These are phyloP conservation scores for Volvariella surrecta DNA, from an alignment of 1,284 basidiomycete species.

Conservation along the genomic window DNA sequence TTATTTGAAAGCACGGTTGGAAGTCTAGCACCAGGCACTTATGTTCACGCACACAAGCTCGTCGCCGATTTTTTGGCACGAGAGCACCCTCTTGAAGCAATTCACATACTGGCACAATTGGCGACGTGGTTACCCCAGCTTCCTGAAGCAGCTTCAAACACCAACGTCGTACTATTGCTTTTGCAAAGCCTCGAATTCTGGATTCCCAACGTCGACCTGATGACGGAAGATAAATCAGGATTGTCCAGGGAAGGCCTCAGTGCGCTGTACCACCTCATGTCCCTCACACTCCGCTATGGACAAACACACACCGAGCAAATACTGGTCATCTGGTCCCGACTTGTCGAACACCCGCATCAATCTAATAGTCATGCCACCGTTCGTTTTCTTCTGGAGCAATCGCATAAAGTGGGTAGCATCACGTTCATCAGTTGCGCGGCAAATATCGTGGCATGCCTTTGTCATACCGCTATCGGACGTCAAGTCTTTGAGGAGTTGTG, in stretches of 20 bases:
- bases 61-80: constrained; percentile 75
- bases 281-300: constrained; percentile 75
- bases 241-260: constrained; percentile 55
- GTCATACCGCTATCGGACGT: constrained; percentile 68
- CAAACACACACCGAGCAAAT: constrained; percentile 79
- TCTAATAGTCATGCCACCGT: constrained; percentile 76
- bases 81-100: constrained; percentile 69
- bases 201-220: constrained; percentile 68
- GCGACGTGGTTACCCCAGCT: constrained; percentile 68
- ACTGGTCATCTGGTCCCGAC: constrained; percentile 70
- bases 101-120: constrained; percentile 66
- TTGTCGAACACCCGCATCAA: constrained; percentile 64
- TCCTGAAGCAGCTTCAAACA: constrained; percentile 39
- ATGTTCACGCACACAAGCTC: constrained; percentile 73
- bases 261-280: constrained; percentile 78
- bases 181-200: constrained; percentile 75
- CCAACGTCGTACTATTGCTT: constrained; percentile 45
- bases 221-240: constrained; percentile 48
- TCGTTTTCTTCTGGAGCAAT: constrained; percentile 83
- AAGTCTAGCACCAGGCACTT: constrained; percentile 70
- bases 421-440: constrained; percentile 77
- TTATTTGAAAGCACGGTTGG: constrained; percentile 73
- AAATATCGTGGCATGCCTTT: constrained; percentile 79
- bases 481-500: constrained; percentile 80
- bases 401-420: constrained; percentile 73